Evolutionary conservation across 768 basidiomycete species (phyloP).

Genomic region (Phylloporus scabripes): DNA sequence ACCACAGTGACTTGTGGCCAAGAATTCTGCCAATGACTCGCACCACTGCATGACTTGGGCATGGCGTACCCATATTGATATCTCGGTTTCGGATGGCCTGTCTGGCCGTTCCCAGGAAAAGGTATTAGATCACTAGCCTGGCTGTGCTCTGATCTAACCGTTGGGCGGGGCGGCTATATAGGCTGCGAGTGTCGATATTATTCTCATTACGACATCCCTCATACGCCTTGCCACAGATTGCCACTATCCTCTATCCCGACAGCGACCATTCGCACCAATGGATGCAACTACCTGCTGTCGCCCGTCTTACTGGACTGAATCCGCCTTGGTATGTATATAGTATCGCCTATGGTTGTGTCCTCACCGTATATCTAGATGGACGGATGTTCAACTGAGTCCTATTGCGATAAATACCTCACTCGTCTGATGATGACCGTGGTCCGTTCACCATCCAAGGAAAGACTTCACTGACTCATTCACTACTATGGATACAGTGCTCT

Average conservation of each 20-base stretch:
- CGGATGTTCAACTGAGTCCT: not conserved
- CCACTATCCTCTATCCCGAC: not conserved
- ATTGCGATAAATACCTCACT: constrained; percentile 1
- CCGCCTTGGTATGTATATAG: constrained; percentile 8
- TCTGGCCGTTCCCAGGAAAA: constrained; percentile 3
- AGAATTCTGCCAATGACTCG: not conserved
- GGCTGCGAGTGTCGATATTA: not conserved
- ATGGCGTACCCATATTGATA: not conserved
- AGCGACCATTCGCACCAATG: constrained; percentile 4
- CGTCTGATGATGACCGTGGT: constrained; percentile 5
- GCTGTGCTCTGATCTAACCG: constrained; percentile 20
- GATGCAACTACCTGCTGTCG: constrained; percentile 1
- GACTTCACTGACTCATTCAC: not conserved
- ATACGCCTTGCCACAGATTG: not conserved
- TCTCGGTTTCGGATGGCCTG: not conserved
- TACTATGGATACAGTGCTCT: not conserved
- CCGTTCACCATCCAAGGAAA: not conserved
- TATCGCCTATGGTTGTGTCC: not conserved
- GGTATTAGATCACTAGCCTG: not conserved
- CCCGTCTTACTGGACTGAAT: not conserved
- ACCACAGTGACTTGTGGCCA: not conserved
- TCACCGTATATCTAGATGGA: constrained; percentile 10
- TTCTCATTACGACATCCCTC: constrained; percentile 2
- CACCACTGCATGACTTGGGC: not conserved
- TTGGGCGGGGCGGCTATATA: constrained; percentile 17